Conservation (phyloP, 1,284 basidiomycete genomes). For the Chalciporus sp. region DNA sequence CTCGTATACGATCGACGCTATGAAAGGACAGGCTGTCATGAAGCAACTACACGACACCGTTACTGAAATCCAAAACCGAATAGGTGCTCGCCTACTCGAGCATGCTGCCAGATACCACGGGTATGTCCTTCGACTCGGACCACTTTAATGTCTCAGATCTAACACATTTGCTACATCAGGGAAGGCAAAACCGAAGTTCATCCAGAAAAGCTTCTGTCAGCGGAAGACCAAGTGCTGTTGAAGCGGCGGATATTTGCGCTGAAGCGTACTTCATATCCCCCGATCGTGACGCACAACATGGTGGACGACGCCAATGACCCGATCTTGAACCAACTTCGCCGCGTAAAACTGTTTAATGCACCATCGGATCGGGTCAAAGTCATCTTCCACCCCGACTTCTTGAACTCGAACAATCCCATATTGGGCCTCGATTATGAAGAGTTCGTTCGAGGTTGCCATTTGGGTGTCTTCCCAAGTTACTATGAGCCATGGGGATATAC, state of each 20-base stretch:
- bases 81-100: slow-evolving; percentile 91
- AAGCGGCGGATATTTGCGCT: slow-evolving; percentile 97
- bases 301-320: slow-evolving; percentile 90
- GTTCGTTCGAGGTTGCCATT: slow-evolving; percentile 96
- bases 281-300: slow-evolving; percentile 98
- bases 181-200: slow-evolving; percentile 77
- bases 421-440: slow-evolving; percentile 98
- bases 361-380: slow-evolving; percentile 89
- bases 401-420: slow-evolving; percentile 97
- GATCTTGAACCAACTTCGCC: slow-evolving; percentile 92
- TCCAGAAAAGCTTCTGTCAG: slow-evolving; percentile 79
- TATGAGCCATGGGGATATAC: slow-evolving; percentile 94
- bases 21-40: slow-evolving; percentile 98
- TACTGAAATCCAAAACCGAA: slow-evolving; percentile 89
- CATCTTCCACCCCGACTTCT: slow-evolving; percentile 98
- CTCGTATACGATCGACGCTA: slow-evolving; percentile 96
- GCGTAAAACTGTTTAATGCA: slow-evolving; percentile 91
- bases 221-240: slow-evolving; percentile 93
- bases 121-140: slow-evolving; percentile 42
- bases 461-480: slow-evolving; percentile 98
- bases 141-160: neutral
- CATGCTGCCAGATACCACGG: slow-evolving; percentile 92
- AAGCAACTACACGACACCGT: slow-evolving; percentile 96
- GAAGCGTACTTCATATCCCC: slow-evolving; percentile 90
- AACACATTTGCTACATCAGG: slow-evolving; percentile 39